A percentile compares a stretch with the other conserved stretches of the same genome.
These are phyloP conservation scores for Pseudogymnoascus sp. DNA, from an alignment of 2,329 filamentous ascomycete genomes.

Conservation along the genomic window DNA sequence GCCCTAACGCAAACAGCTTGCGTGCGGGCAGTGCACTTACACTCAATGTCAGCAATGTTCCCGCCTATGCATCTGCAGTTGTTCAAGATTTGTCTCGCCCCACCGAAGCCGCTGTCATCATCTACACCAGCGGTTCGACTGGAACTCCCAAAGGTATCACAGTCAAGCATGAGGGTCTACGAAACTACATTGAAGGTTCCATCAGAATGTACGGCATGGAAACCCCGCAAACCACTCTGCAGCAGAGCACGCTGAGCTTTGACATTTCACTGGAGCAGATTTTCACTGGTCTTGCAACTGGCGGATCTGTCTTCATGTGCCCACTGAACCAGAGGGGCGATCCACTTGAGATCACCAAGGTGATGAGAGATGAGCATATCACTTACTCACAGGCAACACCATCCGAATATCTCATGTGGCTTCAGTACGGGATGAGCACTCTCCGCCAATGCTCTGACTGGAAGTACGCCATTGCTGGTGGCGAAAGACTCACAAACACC, in stretches of 20 bases:
- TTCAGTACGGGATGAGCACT: constrained; percentile 5
- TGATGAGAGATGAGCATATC: constrained; percentile 17
- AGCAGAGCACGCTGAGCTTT: constrained; percentile 20
- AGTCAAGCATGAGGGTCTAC: constrained; percentile 23
- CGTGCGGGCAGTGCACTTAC: constrained; percentile 5
- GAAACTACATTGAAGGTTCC: constrained; percentile 22
- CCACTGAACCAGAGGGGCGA: constrained; percentile 14
- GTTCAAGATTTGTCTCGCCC: constrained; percentile 19
- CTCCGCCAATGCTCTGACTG: constrained; percentile 10
- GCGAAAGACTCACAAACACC: constrained; percentile 22
- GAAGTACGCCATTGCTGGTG: constrained; percentile 24
- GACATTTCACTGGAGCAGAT: constrained; percentile 19
- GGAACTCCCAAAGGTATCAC: constrained; percentile 36
- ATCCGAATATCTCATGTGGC: constrained; percentile 20
- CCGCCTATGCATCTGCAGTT: constrained; percentile 12
- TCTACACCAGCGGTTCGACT: constrained; percentile 22
- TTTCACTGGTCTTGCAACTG: constrained; percentile 16
- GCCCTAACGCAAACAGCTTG: constrained; percentile 3
- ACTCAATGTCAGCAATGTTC: constrained; percentile 12
- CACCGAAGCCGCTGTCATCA: constrained; percentile 27
- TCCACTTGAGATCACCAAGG: constrained; percentile 16
- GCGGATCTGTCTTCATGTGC: constrained; percentile 18
- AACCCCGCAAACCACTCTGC: constrained; percentile 15
- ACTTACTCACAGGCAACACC: constrained; percentile 20
- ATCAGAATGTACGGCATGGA: constrained; percentile 13